Evolutionary conservation across 2,329 filamentous ascomycete genomes (phyloP), one percentile per base, ranked within the genome.

Genomic region (Epichloe sylvatica): DNA sequence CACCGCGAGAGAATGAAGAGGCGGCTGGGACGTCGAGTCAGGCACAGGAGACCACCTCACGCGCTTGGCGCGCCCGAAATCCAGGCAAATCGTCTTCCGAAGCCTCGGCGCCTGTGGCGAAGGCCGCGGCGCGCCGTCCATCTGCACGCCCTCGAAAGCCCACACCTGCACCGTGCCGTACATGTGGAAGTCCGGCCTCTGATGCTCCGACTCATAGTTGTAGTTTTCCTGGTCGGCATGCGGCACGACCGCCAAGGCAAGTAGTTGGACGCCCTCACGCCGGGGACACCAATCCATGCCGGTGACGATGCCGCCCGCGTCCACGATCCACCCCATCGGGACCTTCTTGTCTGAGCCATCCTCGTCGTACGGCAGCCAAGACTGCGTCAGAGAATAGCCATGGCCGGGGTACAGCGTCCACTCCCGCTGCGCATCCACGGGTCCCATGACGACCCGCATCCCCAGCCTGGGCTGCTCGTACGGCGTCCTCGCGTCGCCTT

Each of bases 161-260:
- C 77, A 77, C 21, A 80, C 58, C 58, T 80, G 76, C 9, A 80
- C 62, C 13, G 65, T 64, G 5, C 75, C 75, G 38, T 68, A 60
- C n/a, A 62, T 65, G 42, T 69, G 61, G 39, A 69, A 69, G 13
- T 64, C 63, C 1, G 65, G 60, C 17, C 60, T 66, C 40, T 64
- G 51, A 2, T 63, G 64, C 44, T 68, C 64, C 11, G 65, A 58
- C n/a, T 68, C 62, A 36, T 67, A 66, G 36, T 63, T 56, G 49
- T 68, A 68, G 44, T 63, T 63, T 3, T 70, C 68, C 39, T 78
- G 74, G 49, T 79, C 75, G 0, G 65, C 61, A 50, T 73, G 70
- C 1, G 77, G 76, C 6, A 73, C 63, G 3, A 76, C 65, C 1
- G 74, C 70, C 33, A 80, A 57, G 2, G 75, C 76, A 8, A 80